Percentiles rank a stretch among this genome's conserved stretches.
Evolutionary conservation across 768 basidiomycete genomes (phyloP).

Genomic region (Mycena epipterygia): DNA sequence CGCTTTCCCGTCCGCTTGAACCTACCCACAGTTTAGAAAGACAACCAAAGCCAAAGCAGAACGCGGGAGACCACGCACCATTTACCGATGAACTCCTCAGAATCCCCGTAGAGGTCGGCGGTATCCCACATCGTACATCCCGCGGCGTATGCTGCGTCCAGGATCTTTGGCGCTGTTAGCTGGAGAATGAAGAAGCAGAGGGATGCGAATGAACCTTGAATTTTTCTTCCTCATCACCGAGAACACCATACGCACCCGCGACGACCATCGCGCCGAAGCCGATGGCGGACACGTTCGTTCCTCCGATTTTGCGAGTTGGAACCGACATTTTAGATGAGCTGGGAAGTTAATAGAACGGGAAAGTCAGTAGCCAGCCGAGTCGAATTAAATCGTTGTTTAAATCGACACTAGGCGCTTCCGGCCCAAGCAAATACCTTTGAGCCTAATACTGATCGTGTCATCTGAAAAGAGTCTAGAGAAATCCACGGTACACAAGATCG

Average conservation of each 20-base stretch:
- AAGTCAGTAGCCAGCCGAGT: no score
- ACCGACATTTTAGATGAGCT: no score
- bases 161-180: slow-evolving; percentile 41
- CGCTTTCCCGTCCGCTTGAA: slow-evolving; percentile 57
- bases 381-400: no score
- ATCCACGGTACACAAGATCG: no score
- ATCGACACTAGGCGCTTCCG: no score
- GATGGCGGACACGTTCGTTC: slow-evolving; percentile 61
- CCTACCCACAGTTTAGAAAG: slow-evolving; percentile 38
- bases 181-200: not conserved
- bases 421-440: no score
- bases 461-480: no score
- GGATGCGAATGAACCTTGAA: slow-evolving; percentile 58
- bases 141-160: slow-evolving; percentile 56
- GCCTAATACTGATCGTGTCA: no score
- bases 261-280: slow-evolving; percentile 77
- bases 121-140: slow-evolving; percentile 66
- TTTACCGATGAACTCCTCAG: slow-evolving; percentile 59
- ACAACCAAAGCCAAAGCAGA: not conserved
- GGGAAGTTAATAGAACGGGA: no score
- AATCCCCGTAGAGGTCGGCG: slow-evolving; percentile 61
- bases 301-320: slow-evolving; percentile 57
- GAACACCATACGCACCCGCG: slow-evolving; percentile 61
- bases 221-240: slow-evolving; percentile 66
- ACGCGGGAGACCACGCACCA: slow-evolving; percentile 45